Evolutionary conservation across 805 yeast genomes (phyloP).

Genomic region (Yamadazyma kitorensis): DNA sequence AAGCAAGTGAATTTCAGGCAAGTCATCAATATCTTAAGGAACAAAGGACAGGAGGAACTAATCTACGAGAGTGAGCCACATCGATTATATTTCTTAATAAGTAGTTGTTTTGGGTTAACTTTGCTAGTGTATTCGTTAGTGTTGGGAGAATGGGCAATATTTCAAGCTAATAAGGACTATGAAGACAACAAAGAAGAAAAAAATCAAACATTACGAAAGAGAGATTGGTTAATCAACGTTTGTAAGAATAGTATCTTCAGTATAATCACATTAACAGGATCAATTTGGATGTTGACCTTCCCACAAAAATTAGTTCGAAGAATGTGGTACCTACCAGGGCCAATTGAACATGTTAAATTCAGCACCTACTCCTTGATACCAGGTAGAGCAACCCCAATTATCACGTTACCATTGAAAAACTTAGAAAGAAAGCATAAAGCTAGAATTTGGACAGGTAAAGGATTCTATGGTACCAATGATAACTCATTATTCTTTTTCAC

Average conservation of each 20-base stretch:
- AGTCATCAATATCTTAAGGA: conserved; percentile 55
- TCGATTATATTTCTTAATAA: conserved; percentile 65
- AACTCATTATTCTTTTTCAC: conserved; percentile 71
- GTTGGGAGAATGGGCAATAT: conserved; percentile 53
- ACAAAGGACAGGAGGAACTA: conserved; percentile 62
- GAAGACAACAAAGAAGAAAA: conserved; percentile 49
- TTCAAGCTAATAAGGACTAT: conserved; percentile 50
- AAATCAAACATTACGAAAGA: conserved; percentile 39
- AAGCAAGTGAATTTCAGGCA: conserved; percentile 54
- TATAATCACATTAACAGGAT: conserved; percentile 23
- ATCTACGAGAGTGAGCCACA: conserved; percentile 85
- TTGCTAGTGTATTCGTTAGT: conserved; percentile 68
- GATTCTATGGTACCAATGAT: conserved; percentile 82
- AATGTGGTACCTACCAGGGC: conserved; percentile 72
- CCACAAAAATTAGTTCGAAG: conserved; percentile 74
- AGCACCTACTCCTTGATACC: conserved; percentile 78
- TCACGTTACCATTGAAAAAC: conserved; percentile 58
- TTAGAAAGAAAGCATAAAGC: conserved; percentile 57
- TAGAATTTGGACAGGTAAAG: conserved; percentile 82
- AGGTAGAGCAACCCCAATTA: conserved; percentile 71
- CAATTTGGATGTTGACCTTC: conserved; percentile 34
- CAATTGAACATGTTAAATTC: conserved; percentile 54
- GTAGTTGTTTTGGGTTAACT: conserved; percentile 66
- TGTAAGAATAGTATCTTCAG: conserved; percentile 28
- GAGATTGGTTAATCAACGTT: conserved; percentile 35